These are phyloP conservation scores for Naumovozyma baii DNA, from an alignment of 805 yeast genomes.

Conservation along the genomic window DNA sequence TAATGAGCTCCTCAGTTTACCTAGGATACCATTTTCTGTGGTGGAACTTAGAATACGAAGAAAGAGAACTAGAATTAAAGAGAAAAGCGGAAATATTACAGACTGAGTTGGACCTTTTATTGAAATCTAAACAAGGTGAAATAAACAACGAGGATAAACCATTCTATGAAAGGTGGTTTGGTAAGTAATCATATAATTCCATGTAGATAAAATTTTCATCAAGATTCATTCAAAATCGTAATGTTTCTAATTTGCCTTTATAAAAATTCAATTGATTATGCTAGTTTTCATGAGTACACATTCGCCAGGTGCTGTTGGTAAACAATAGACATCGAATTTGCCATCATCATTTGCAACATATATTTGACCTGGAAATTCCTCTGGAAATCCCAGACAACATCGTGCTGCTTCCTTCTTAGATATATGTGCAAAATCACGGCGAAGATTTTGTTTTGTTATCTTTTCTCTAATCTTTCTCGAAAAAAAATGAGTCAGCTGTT, in stretches of 20 bases:
- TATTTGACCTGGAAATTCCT: conserved; percentile 24
- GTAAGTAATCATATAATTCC: neutral
- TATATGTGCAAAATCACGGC: conserved; percentile 26
- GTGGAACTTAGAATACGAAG: conserved; percentile 26
- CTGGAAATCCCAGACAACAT: conserved; percentile 25
- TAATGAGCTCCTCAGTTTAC: conserved; percentile 27
- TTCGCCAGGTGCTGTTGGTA: conserved; percentile 22
- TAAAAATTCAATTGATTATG: conserved; percentile 3
- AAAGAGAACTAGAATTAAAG: conserved; percentile 17
- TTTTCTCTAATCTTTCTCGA: conserved; percentile 22
- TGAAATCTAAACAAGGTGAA: neutral
- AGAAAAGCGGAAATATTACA: conserved; percentile 7
- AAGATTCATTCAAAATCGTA: too few species aligned
- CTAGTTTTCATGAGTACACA: conserved; percentile 24
- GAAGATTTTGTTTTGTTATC: conserved; percentile 23
- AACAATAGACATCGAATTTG: conserved; percentile 16
- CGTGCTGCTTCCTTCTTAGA: conserved; percentile 14
- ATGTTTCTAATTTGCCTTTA: too few species aligned
- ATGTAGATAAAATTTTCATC: too few species aligned
- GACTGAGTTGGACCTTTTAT: neutral
- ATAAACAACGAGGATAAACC: neutral
- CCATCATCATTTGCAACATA: conserved; percentile 26
- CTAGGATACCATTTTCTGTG: conserved; percentile 20
- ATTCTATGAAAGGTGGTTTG: neutral
- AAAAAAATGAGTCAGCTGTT: conserved; percentile 18